Evolutionary conservation across 2,329 filamentous ascomycete genomes (phyloP).

Genomic region (Aureobasidium sp.): DNA sequence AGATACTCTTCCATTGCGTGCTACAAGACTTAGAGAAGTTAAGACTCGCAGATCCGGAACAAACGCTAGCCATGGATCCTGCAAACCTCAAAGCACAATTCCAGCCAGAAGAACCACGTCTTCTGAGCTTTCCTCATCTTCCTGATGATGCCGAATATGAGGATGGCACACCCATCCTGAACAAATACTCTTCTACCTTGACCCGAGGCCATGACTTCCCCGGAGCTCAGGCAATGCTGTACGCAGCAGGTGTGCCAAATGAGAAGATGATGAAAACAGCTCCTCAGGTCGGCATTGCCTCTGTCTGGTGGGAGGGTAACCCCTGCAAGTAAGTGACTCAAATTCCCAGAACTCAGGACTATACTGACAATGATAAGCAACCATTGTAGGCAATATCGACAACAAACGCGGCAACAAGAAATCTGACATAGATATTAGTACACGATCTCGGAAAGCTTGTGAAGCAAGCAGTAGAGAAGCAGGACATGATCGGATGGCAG

Average conservation of each 20-base stretch:
- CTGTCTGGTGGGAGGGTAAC: constrained; percentile 97
- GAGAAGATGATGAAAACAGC: constrained; percentile 79
- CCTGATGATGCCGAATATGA: constrained; percentile 37
- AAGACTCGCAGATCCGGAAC: neutral
- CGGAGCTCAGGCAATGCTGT: constrained; percentile 92
- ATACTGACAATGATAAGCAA: constrained; percentile 32
- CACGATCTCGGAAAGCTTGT: constrained; percentile 81
- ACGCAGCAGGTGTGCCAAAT: constrained; percentile 81
- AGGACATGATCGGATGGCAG: constrained; percentile 89
- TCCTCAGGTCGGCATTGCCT: constrained; percentile 83
- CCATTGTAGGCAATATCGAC: constrained; percentile 37
- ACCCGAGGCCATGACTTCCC: constrained; percentile 86
- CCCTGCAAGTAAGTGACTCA: constrained; percentile 70
- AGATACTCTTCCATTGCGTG: neutral
- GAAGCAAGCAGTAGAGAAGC: constrained; percentile 70
- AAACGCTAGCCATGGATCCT: constrained; percentile 28
- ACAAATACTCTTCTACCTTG: constrained; percentile 76
- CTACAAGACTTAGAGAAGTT: neutral
- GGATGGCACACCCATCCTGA: constrained; percentile 61
- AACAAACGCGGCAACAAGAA: no score
- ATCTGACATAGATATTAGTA: constrained; percentile 42
- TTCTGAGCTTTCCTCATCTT: constrained; percentile 51
- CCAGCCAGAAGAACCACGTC: constrained; percentile 41
- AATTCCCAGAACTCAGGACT: no score
- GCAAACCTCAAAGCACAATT: constrained; percentile 30